Evolutionary conservation across 2,329 filamentous ascomycete species (phyloP).

Genomic region (Amauroascus niger): DNA sequence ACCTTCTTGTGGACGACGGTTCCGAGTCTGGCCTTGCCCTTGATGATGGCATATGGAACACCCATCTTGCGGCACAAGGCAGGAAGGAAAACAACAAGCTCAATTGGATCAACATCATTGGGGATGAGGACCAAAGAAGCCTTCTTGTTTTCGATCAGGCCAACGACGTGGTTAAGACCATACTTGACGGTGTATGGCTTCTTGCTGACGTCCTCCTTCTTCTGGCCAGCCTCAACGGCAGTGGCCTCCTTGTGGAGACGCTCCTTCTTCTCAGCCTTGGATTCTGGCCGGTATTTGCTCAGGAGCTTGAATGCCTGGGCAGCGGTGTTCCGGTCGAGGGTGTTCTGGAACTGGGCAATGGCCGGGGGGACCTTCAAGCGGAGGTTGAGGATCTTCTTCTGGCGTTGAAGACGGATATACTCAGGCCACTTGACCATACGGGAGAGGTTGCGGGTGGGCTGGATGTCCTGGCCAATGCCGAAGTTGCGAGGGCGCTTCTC

Average conservation of each 20-base stretch:
- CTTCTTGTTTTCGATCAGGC: constrained; percentile 99
- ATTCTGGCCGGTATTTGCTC: constrained; percentile 99
- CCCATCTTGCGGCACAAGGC: constrained; percentile 99
- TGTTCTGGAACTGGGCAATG: constrained; percentile 95
- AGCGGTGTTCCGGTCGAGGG: constrained; percentile 92
- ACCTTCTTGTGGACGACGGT: constrained; percentile 99
- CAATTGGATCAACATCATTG: constrained; percentile 99
- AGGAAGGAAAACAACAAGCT: constrained; percentile 97
- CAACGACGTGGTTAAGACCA: constrained; percentile 98
- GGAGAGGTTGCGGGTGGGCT: constrained; percentile 87
- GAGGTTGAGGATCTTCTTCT: constrained; percentile 92
- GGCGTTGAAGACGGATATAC: constrained; percentile 95
- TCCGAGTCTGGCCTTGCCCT: constrained; percentile 98
- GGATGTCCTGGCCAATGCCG: constrained; percentile 97
- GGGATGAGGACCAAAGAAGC: constrained; percentile 94
- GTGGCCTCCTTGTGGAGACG: constrained; percentile 96
- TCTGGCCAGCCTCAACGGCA: constrained; percentile 96
- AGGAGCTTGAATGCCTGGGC: constrained; percentile 98
- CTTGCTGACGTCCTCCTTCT: constrained; percentile 99
- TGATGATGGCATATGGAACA: constrained; percentile 96
- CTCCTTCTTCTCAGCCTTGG: constrained; percentile 99
- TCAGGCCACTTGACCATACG: constrained; percentile 99
- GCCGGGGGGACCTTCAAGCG: constrained; percentile 97
- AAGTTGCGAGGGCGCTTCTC: constrained; percentile 98
- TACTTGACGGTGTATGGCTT: constrained; percentile 99